A percentile compares a stretch with the other conserved stretches of the same genome.
phyloP scores from a whole-genome alignment of 768 basidiomycete species.

The Psilocybe sp. region DNA sequence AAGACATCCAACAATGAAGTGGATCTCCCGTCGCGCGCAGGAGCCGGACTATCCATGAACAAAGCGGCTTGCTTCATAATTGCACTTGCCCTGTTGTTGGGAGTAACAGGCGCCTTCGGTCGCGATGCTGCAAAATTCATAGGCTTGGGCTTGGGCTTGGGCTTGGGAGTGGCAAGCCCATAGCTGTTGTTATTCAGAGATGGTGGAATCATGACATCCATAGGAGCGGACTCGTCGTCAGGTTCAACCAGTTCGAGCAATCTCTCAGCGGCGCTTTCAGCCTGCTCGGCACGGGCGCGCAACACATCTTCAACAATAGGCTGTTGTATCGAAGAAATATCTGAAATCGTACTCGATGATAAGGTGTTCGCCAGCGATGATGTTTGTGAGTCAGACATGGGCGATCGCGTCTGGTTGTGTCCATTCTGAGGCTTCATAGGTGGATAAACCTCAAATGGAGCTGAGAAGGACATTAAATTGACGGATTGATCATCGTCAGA shows the following conservation, averaged over 20 bases:
- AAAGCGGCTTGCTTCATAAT: conserved; percentile 74
- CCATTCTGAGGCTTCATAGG: conserved; percentile 27
- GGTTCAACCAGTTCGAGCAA: conserved; percentile 84
- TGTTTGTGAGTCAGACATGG: conserved; percentile 51
- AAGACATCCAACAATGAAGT: conserved; percentile 69
- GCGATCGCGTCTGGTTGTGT: conserved; percentile 48
- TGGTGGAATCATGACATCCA: conserved; percentile 51
- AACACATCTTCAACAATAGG: conserved; percentile 80
- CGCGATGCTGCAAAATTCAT: conserved; percentile 31
- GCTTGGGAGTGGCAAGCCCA: conserved; percentile 35
- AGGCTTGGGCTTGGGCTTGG: conserved; percentile 37
- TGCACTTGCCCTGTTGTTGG: conserved; percentile 51
- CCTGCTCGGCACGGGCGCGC: conserved; percentile 86
- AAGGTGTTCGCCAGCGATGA: conserved; percentile 55
- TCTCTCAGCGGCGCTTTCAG: conserved; percentile 88
- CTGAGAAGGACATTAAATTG: conserved; percentile 71
- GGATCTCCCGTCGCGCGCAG: conserved; percentile 49
- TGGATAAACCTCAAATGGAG: conserved; percentile 55
- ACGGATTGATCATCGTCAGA: conserved; percentile 60
- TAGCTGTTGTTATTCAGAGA: conserved; percentile 45
- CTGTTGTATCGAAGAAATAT: conserved; percentile 31
- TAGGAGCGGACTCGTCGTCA: conserved; percentile 53
- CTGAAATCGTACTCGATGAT: conserved; percentile 51
- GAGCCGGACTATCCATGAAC: conserved; percentile 82
- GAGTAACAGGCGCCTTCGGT: conserved; percentile 56